A percentile compares a stretch with the other conserved stretches of the same genome.
These are phyloP conservation scores for Passalora sequoiae DNA, from an alignment of 2,329 filamentous ascomycete genomes.

Conservation along the genomic window DNA sequence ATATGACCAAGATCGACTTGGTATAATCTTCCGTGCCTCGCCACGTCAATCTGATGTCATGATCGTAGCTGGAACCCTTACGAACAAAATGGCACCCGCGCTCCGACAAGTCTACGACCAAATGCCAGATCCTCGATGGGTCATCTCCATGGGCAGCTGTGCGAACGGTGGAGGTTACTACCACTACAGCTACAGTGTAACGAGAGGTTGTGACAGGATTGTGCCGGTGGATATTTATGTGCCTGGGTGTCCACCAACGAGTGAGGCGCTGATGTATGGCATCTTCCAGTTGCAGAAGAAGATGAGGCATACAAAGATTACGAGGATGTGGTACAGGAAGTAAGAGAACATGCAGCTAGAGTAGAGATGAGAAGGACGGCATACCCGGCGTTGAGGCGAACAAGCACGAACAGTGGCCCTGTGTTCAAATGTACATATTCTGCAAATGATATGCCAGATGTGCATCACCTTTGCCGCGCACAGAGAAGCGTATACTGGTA, in stretches of 20 bases:
- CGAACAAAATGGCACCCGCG: conserved; percentile 91
- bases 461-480: too few species aligned
- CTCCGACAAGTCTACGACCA: conserved; percentile 86
- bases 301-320: conserved; percentile 57
- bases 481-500: too few species aligned
- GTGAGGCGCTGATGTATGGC: conserved; percentile 52
- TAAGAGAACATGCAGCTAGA: conserved; percentile 21
- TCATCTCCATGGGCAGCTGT: conserved; percentile 76
- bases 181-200: conserved; percentile 74
- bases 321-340: conserved; percentile 53
- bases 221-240: conserved; percentile 78
- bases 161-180: conserved; percentile 81
- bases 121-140: conserved; percentile 87
- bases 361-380: conserved; percentile 4
- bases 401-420: conserved; percentile 8
- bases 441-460: background rate
- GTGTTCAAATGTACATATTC: conserved; percentile 24
- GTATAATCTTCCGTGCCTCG: conserved; percentile 85
- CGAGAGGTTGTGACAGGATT: conserved; percentile 69
- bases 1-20: conserved; percentile 82
- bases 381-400: conserved; percentile 18
- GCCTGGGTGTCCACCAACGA: conserved; percentile 60
- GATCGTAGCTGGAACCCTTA: conserved; percentile 89
- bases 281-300: conserved; percentile 74
- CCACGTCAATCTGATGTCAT: conserved; percentile 86